Conservation (phyloP, 108 stramenopile species). For the Cylindrotheca closterium region DNA sequence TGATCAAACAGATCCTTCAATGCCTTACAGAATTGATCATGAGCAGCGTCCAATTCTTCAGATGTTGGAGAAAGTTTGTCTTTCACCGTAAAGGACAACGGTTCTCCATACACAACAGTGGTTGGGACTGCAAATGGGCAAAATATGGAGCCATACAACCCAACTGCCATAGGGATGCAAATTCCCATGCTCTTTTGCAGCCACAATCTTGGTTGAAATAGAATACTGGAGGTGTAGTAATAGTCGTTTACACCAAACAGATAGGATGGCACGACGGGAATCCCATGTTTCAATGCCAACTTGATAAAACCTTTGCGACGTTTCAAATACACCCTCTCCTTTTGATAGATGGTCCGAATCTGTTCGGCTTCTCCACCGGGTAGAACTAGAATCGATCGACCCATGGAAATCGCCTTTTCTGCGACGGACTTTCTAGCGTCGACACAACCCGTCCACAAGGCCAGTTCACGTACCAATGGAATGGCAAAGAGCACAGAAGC, state of each 20-base stretch:
- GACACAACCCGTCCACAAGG: slow-evolving; percentile 52
- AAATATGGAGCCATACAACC: slow-evolving; percentile 27
- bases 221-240: slow-evolving; percentile 32
- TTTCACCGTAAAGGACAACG: neutral
- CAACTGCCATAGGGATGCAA: slow-evolving; percentile 46
- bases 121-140: slow-evolving; percentile 42
- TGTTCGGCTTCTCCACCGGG: slow-evolving; percentile 61
- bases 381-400: slow-evolving; percentile 43
- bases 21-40: slow-evolving; percentile 43
- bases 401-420: slow-evolving; percentile 24
- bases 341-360: slow-evolving; percentile 33
- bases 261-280: slow-evolving; percentile 82
- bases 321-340: slow-evolving; percentile 56
- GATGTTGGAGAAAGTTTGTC: slow-evolving; percentile 5
- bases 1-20: slow-evolving; percentile 48
- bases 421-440: slow-evolving; percentile 62
- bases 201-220: slow-evolving; percentile 33
- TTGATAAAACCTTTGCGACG: slow-evolving; percentile 87
- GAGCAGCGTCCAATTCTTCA: slow-evolving; percentile 45
- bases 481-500: slow-evolving; percentile 64
- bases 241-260: slow-evolving; percentile 61
- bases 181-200: slow-evolving; percentile 55
- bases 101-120: slow-evolving; percentile 16
- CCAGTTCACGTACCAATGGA: slow-evolving; percentile 64
- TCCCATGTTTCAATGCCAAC: slow-evolving; percentile 68